phyloP scores from a whole-genome alignment of 164 flowering plant species.

The Warburgia ugandensis region DNA sequence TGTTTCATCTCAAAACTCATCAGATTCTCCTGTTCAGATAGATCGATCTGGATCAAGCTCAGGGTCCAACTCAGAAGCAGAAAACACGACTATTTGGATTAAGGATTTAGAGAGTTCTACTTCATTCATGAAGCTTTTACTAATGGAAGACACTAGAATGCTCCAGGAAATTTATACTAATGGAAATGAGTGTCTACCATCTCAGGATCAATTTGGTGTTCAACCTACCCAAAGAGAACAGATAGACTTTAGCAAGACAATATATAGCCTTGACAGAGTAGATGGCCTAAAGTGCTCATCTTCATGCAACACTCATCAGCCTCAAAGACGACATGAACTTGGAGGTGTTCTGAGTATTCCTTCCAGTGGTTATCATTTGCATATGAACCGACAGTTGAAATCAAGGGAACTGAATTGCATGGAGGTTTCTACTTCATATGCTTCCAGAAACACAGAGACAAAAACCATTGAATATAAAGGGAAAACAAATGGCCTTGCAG shows the following conservation, averaged over 20 bases:
- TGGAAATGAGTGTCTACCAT: constrained; percentile 10
- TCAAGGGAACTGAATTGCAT: constrained; percentile 14
- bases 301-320: constrained; percentile 7
- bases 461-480: constrained; percentile 9
- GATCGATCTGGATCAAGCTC: constrained; percentile 40
- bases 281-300: constrained; percentile 8
- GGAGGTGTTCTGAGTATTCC: constrained; percentile 7
- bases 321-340: constrained; percentile 1
- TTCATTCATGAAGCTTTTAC: constrained; percentile 21
- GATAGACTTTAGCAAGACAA: neutral
- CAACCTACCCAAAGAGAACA: constrained; percentile 10
- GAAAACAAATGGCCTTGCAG: constrained; percentile 13
- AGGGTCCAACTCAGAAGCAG: constrained; percentile 51
- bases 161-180: constrained; percentile 20
- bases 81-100: constrained; percentile 23
- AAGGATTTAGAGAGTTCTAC: constrained; percentile 6
- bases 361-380: constrained; percentile 13
- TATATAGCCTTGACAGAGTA: constrained; percentile 5
- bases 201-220: constrained; percentile 11
- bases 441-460: constrained; percentile 8
- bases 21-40: constrained; percentile 25
- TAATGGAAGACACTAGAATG: constrained; percentile 15
- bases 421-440: constrained; percentile 15
- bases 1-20: constrained; percentile 21
- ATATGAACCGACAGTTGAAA: constrained; percentile 8